Base-by-base conservation (phyloP, 331 rosid genomes). In the Malus hybrid region DNA sequence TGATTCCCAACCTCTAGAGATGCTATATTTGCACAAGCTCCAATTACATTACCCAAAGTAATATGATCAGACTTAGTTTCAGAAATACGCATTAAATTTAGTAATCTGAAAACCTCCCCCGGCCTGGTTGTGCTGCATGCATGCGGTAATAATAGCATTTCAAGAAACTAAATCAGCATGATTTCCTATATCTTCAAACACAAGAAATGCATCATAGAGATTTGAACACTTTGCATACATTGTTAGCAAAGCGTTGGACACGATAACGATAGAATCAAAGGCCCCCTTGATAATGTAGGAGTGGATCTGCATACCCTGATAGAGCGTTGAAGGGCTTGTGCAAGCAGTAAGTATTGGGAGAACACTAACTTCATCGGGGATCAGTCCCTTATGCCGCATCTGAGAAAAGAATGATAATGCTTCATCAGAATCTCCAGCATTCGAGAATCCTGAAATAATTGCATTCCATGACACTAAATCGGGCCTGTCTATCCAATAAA, bases 391-490 rank as follows among this genome's bases (percentile, higher is more conserved):
- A 44, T 67, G 76, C 81, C 86, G 84, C 92, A 88, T 85, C 76
- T 46, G 69, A 69, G 80, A 64, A 84, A 92, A 92, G 67, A 88
- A 75, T 22, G 75, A 72, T 64, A 83, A 24, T 70, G 96, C 90
- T 87, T 79, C 92, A 71, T 80, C 46, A 28, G 82, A 76, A 71
- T 88, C 83, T 42, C 81, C 84, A 65, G 18, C 69, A 67, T 83
- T 82, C 65, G 89, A 82, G 77, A 81, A 80, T 19, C 96, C 90
- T 6, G 90, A 82, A 71, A 92, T 87, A 55, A 92, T 88, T 64
- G 90, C 90, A 75, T 88, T 92, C 96, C 97, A 92, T 27, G 92
- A 86, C 24, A 87, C 97, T 71, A 85, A 76, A 85, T 92, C 93
- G 48, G 86, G 92, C 69, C 36, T 82, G 42, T 88, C 87, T 52